Evolutionary conservation across 2,329 filamentous ascomycete species (phyloP).

Genomic region (Claviceps quebecensis): DNA sequence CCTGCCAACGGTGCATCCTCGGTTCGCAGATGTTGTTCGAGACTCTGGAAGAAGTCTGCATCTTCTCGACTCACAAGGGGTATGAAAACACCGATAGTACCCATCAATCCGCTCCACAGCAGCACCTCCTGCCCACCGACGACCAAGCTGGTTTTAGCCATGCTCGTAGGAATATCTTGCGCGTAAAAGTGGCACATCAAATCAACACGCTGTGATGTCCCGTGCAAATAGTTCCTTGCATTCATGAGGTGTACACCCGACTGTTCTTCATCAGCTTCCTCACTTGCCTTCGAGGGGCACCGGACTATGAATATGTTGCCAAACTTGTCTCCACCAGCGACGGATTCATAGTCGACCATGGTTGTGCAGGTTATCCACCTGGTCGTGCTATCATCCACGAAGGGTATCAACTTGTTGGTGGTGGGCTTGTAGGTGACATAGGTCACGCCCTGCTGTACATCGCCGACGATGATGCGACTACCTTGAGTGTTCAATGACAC

Average conservation of each 20-base stretch:
- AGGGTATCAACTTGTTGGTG: conserved; percentile 84
- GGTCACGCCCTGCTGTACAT: conserved; percentile 82
- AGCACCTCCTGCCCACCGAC: conserved; percentile 84
- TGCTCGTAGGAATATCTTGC: conserved; percentile 82
- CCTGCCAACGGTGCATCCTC: conserved; percentile 83
- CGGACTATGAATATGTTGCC: conserved; percentile 91
- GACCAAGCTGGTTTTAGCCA: conserved; percentile 79
- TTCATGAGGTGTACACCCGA: conserved; percentile 85
- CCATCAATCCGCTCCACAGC: conserved; percentile 88
- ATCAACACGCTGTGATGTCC: conserved; percentile 69
- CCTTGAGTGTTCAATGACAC: conserved; percentile 81
- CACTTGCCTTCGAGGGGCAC: conserved; percentile 71
- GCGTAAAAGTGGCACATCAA: conserved; percentile 81
- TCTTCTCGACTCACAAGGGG: conserved; percentile 87
- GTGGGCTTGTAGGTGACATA: conserved; percentile 89
- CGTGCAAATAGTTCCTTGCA: conserved; percentile 78
- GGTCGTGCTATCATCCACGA: conserved; percentile 77
- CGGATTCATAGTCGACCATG: conserved; percentile 96
- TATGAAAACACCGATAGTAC: conserved; percentile 83
- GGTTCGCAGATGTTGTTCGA: conserved; percentile 75
- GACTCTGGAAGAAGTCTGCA: conserved; percentile 90
- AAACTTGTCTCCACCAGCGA: conserved; percentile 92
- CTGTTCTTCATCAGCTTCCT: conserved; percentile 83
- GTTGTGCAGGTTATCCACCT: conserved; percentile 83
- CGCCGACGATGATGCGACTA: conserved; percentile 79